phyloP scores from a whole-genome alignment of 2,329 filamentous ascomycete species.

The Colletotrichum caudatum region DNA sequence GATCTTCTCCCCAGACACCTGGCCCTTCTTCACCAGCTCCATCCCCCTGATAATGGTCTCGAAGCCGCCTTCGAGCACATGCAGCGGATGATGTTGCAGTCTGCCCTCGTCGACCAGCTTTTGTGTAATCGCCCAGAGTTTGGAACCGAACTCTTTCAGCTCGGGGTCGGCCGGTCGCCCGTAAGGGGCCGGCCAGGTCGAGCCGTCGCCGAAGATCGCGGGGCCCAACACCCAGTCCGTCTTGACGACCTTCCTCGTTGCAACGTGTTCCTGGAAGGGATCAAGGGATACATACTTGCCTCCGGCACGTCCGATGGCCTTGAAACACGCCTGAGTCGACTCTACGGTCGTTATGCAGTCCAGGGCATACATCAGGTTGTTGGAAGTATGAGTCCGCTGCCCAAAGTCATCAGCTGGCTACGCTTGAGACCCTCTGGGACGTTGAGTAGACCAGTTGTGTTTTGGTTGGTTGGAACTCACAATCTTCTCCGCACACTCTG shows the following conservation, averaged over 20 bases:
- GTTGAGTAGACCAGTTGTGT: too few relatives aligned
- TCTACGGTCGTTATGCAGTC: constrained; percentile 52
- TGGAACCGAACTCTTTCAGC: constrained; percentile 26
- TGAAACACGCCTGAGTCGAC: constrained; percentile 46
- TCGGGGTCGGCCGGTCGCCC: constrained; percentile 28
- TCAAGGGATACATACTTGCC: constrained; percentile 45
- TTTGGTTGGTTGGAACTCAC: background rate
- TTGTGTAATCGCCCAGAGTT: constrained; percentile 32
- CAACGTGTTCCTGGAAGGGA: constrained; percentile 3
- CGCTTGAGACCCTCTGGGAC: too few relatives aligned
- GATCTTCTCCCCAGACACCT: background rate
- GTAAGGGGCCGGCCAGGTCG: constrained; percentile 44
- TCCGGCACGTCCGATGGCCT: constrained; percentile 44
- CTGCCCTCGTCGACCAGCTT: constrained; percentile 32
- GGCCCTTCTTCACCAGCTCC: background rate
- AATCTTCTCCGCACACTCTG: background rate
- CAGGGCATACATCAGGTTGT: constrained; percentile 49
- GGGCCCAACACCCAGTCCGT: constrained; percentile 48
- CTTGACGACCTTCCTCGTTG: constrained; percentile 40
- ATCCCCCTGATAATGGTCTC: background rate
- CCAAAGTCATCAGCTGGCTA: background rate
- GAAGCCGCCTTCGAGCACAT: constrained; percentile 1
- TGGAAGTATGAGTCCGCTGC: constrained; percentile 36
- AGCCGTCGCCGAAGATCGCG: constrained; percentile 45
- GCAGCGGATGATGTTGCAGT: constrained; percentile 39